phyloP scores from a whole-genome alignment of 768 basidiomycete genomes.

The Mrakia gelida region DNA sequence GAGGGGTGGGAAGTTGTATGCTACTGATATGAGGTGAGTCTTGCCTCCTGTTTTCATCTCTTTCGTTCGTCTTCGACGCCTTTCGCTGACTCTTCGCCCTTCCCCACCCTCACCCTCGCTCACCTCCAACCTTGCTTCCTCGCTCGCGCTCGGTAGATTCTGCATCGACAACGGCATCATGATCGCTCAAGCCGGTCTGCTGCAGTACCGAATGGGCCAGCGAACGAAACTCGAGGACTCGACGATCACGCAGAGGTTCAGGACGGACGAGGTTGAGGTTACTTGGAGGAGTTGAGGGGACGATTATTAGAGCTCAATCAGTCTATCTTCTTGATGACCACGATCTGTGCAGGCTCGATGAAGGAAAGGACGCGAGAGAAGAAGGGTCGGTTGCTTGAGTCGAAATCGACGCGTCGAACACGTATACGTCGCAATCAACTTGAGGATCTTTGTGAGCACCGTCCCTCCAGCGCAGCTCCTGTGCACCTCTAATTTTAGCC shows the following conservation, averaged over 20 bases:
- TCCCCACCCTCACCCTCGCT: not conserved
- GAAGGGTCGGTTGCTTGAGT: too few relatives aligned
- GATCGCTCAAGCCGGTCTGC: constrained; percentile 96
- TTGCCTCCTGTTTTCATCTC: not conserved
- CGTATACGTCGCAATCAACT: too few relatives aligned
- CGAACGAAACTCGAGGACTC: constrained; percentile 71
- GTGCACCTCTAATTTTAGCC: too few relatives aligned
- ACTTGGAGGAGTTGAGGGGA: constrained; percentile 25
- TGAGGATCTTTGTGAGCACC: too few relatives aligned
- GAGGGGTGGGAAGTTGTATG: constrained; percentile 81
- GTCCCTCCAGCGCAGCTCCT: too few relatives aligned
- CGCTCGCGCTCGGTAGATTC: too few relatives aligned
- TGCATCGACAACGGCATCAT: constrained; percentile 99
- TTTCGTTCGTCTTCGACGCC: not conserved
- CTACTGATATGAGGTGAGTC: constrained; percentile 84
- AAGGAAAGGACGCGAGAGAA: too few relatives aligned
- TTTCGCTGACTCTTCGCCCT: not conserved
- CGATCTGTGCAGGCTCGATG: too few relatives aligned
- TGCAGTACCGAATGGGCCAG: constrained; percentile 86
- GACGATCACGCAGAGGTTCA: constrained; percentile 84
- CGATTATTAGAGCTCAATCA: too few relatives aligned
- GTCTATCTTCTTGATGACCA: too few relatives aligned
- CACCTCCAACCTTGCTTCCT: too few relatives aligned
- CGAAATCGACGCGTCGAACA: too few relatives aligned
- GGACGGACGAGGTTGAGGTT: constrained; percentile 30